Percentiles rank a stretch among this genome's conserved stretches.
phyloP scores from a whole-genome alignment of 2,329 filamentous ascomycete species.

The Phoma herbarum region DNA sequence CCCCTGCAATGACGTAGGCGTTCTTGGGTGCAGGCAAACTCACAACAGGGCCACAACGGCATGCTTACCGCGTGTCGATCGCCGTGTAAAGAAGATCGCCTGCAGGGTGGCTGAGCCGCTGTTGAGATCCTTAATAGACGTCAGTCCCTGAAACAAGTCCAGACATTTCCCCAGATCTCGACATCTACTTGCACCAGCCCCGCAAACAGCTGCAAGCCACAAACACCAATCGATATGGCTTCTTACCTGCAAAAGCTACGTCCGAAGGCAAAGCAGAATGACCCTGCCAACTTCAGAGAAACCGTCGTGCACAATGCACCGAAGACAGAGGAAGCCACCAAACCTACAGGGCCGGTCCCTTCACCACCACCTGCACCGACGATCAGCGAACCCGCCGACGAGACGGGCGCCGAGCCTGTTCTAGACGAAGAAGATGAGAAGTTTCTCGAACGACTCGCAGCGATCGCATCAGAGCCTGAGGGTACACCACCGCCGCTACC shows the following conservation, averaged over 20 bases:
- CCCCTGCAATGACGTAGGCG: slow-evolving; percentile 44
- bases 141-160: slow-evolving; percentile 5
- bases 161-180: not conserved
- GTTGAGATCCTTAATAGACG: slow-evolving; percentile 5
- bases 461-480: slow-evolving; percentile 53
- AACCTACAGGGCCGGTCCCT: slow-evolving; percentile 36
- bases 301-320: slow-evolving; percentile 22
- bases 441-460: slow-evolving; percentile 63
- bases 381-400: slow-evolving; percentile 38
- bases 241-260: slow-evolving; percentile 47
- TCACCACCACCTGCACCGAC: slow-evolving; percentile 32
- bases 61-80: slow-evolving; percentile 27
- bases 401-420: slow-evolving; percentile 52
- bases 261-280: slow-evolving; percentile 43
- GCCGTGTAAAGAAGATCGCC: slow-evolving; percentile 29
- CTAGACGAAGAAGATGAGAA: slow-evolving; percentile 69
- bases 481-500: slow-evolving; percentile 55
- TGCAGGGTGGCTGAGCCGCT: slow-evolving; percentile 17
- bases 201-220: slow-evolving; percentile 8
- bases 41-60: slow-evolving; percentile 34
- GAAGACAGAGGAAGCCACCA: slow-evolving; percentile 25
- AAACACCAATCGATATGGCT: slow-evolving; percentile 32
- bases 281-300: slow-evolving; percentile 25
- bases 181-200: slow-evolving; percentile 7
- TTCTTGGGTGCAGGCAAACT: slow-evolving; percentile 26